phyloP scores from a whole-genome alignment of 2,329 filamentous ascomycete genomes.

The Chrysoporthe deuterocubensis region DNA sequence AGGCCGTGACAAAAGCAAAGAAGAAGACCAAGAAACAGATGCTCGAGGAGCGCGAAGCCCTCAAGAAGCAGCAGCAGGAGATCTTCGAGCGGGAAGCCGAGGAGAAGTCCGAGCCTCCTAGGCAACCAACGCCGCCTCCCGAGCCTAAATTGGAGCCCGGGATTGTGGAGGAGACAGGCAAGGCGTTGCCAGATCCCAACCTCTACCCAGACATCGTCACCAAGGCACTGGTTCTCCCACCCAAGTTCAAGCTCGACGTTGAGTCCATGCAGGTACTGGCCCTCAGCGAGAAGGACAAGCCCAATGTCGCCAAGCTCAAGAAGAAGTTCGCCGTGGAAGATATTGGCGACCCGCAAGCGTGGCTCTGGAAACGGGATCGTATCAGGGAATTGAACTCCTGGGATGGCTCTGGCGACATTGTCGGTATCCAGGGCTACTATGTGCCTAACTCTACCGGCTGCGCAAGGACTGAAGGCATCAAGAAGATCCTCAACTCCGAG shows the following conservation, averaged over 20 bases:
- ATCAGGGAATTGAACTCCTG: constrained; percentile 59
- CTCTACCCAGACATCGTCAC: constrained; percentile 55
- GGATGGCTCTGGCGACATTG: constrained; percentile 36
- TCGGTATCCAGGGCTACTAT: constrained; percentile 68
- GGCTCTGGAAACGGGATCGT: constrained; percentile 61
- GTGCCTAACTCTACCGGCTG: constrained; percentile 84
- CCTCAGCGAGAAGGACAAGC: constrained; percentile 50
- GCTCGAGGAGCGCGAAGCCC: constrained; percentile 67
- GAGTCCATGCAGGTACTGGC: constrained; percentile 49
- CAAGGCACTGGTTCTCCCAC: constrained; percentile 50
- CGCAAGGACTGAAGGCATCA: constrained; percentile 89
- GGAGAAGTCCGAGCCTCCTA: constrained; percentile 39
- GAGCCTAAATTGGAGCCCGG: constrained; percentile 40
- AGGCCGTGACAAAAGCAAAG: constrained; percentile 62
- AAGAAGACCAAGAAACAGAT: constrained; percentile 81
- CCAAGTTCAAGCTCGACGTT: constrained; percentile 51
- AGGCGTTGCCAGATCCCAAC: constrained; percentile 45
- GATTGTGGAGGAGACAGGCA: constrained; percentile 39
- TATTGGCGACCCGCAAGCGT: constrained; percentile 56
- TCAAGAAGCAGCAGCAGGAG: constrained; percentile 60
- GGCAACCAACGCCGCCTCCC: constrained; percentile 36
- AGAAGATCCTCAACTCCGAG: constrained; percentile 95
- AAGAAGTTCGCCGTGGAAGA: constrained; percentile 51
- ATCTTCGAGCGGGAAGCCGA: constrained; percentile 50
- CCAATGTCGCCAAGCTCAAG: constrained; percentile 53